Evolutionary conservation across 371 early-diverging fungal genomes (phyloP).

Genomic region (Parasitella parasitica): DNA sequence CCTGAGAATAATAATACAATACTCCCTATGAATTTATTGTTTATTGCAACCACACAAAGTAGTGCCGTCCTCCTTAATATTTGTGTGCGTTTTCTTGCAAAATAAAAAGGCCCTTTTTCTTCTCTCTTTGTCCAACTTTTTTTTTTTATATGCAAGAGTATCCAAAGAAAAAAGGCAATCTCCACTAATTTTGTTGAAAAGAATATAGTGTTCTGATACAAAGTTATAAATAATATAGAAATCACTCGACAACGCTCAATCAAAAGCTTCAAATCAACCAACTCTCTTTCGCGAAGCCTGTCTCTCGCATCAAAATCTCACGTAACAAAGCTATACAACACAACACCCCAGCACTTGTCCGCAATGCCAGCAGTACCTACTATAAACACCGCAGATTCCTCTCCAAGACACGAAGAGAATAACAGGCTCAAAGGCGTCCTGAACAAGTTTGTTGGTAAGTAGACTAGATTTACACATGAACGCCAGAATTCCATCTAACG

Average conservation of each 20-base stretch:
- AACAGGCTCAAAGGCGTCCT: constrained; percentile 22
- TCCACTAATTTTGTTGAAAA: not conserved
- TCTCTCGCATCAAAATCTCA: constrained; percentile 10
- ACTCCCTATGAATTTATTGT: not conserved
- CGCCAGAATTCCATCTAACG: too few species aligned
- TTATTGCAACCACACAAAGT: not conserved
- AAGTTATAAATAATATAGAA: not conserved
- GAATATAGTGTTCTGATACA: not conserved
- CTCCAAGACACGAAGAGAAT: constrained; percentile 10
- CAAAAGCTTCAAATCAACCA: constrained; percentile 4
- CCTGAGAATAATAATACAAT: too few species aligned
- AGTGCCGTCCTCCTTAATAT: not conserved
- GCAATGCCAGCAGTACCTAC: constrained; percentile 1
- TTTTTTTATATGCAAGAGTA: constrained; percentile 3
- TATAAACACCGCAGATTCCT: constrained; percentile 1
- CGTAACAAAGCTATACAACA: constrained; percentile 19
- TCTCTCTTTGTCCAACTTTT: not conserved
- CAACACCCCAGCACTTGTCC: not conserved
- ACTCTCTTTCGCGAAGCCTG: constrained; percentile 7
- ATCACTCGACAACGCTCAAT: constrained; percentile 2
- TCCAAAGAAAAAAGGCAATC: constrained; percentile 1
- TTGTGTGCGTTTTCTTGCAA: not conserved
- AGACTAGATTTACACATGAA: too few species aligned
- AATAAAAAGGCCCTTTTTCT: not conserved
- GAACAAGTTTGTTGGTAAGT: constrained; percentile 22